Evolutionary conservation across 345 rosid genomes (phyloP), one percentile per base, ranked within the genome.

Genomic region (Brassica incana): DNA sequence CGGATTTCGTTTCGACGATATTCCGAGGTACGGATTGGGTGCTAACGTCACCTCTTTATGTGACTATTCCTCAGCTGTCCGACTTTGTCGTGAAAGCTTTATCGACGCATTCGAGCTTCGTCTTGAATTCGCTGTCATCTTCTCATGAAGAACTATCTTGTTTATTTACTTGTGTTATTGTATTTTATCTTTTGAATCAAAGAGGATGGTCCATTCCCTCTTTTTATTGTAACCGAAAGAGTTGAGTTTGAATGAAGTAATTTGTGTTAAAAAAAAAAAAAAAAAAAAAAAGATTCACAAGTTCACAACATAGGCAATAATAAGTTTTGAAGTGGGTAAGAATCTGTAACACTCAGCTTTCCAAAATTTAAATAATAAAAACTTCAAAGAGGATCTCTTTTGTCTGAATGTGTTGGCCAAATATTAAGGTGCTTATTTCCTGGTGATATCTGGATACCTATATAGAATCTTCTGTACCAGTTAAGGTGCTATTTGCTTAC

Each of bases 341-440:
- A 64, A 64, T 32, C 67, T 64, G 40, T 64, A 64, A n/a, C 5
- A 77, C 63, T 35, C 64, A 16, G 50, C 56, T 5, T 77, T 77
- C 30, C 12, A 23, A 9, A 56, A 70, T 70, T 45, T 25, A 63
- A 30, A 43, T 45, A 70, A 70, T 5, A 11, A 9, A 54, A 27
- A 6, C 3, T 11, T 56, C 35, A 8, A 3, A 72, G 54, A 71
- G 33, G 15, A 35, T 29, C 25, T 72, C 11, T 56, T 58, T 59
- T 71, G 67, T 45, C 27, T 72, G 58, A 72, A 78, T 72, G 73
- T 66, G 77, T 29, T 78, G 81, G 70, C 74, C 58, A 67, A 74
- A 48, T 30, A 66, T 14, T 65, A 65, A 64, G 65, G 25, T 73
- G 65, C 62, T 73, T 67, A 78, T 45, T 79, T 43, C 70, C 70